Percentiles rank a stretch among this genome's conserved stretches.
Evolutionary conservation across 1,284 basidiomycete genomes (phyloP).

Genomic region (Ceratobasidium sp.): DNA sequence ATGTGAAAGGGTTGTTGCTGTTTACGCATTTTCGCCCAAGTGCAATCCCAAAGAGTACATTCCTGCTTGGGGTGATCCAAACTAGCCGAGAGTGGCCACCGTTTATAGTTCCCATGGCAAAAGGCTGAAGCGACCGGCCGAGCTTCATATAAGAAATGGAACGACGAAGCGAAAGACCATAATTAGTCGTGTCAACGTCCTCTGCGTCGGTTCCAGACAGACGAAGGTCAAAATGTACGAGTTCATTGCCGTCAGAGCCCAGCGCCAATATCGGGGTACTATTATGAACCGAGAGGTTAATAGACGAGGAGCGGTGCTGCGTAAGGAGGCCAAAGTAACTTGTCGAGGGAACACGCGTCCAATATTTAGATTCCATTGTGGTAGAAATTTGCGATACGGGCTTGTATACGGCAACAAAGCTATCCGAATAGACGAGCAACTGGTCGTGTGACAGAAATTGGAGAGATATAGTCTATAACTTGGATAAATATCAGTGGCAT

Average conservation of each 20-base stretch:
- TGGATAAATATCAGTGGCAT: background rate
- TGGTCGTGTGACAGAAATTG: slow-evolving; percentile 29
- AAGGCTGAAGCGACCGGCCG: slow-evolving; percentile 3
- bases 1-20: background rate
- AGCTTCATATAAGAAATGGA: slow-evolving; percentile 19
- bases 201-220: background rate
- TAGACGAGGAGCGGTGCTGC: slow-evolving; percentile 10
- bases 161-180: slow-evolving; percentile 21
- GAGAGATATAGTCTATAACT: slow-evolving; percentile 15
- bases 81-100: slow-evolving; percentile 22
- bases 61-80: slow-evolving; percentile 11
- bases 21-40: slow-evolving; percentile 8
- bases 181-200: background rate
- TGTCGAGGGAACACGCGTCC: background rate
- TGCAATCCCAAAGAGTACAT: slow-evolving; percentile 13
- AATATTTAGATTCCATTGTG: background rate
- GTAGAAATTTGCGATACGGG: slow-evolving; percentile 6
- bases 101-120: slow-evolving; percentile 24
- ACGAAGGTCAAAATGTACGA: slow-evolving; percentile 27
- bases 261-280: slow-evolving; percentile 11
- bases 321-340: slow-evolving; percentile 25
- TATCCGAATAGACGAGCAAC: slow-evolving; percentile 18
- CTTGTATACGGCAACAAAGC: slow-evolving; percentile 28
- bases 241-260: background rate
- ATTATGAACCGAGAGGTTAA: background rate